Conservation (phyloP, 805 yeast genomes). For the Kluyveromyces siamensis region DNA sequence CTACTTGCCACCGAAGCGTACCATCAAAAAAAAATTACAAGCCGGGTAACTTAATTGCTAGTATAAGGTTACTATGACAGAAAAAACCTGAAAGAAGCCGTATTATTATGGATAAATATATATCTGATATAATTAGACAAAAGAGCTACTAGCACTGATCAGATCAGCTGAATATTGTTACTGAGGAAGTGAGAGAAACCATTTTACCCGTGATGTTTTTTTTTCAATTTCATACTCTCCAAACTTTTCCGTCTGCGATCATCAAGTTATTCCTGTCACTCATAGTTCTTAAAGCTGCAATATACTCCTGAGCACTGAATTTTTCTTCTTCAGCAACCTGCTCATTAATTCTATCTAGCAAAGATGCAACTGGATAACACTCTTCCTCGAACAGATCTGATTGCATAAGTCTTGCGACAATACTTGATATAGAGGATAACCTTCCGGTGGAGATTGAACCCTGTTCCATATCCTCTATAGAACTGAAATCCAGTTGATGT, state of each 20-base stretch:
- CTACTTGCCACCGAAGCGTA: neutral
- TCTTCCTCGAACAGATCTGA: constrained; percentile 37
- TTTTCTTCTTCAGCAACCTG: constrained; percentile 40
- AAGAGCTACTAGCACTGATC: no score
- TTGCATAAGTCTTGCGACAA: constrained; percentile 39
- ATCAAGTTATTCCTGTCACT: constrained; percentile 38
- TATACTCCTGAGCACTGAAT: constrained; percentile 36
- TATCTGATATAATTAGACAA: neutral
- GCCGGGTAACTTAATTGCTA: neutral
- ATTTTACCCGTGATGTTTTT: no score
- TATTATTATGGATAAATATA: no score
- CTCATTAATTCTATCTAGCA: constrained; percentile 36
- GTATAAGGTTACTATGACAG: neutral
- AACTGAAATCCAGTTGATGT: constrained; percentile 13
- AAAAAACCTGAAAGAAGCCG: no score
- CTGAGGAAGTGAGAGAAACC: no score
- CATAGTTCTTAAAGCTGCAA: constrained; percentile 36
- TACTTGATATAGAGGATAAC: constrained; percentile 36
- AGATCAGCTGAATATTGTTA: no score
- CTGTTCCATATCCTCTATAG: constrained; percentile 13
- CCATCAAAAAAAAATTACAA: neutral
- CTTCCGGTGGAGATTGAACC: constrained; percentile 43
- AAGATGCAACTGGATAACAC: constrained; percentile 31
- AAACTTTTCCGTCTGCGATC: constrained; percentile 40
- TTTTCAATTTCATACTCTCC: constrained; percentile 29